Evolutionary conservation across 345 rosid species (phyloP).

Genomic region (Pelargonium nanum): DNA sequence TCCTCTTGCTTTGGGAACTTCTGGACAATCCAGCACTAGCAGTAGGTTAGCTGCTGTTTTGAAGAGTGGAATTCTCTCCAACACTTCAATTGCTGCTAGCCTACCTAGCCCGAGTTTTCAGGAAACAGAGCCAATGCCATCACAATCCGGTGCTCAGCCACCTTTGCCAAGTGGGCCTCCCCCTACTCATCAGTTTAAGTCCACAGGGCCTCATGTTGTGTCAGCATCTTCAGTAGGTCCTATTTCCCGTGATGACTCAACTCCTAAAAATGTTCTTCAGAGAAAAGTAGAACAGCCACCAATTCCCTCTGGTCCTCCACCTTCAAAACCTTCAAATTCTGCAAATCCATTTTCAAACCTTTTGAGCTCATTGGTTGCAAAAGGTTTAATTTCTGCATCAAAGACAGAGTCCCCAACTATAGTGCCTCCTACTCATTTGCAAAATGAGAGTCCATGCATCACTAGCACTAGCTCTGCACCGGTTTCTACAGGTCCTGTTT

Average conservation of each 20-base stretch:
- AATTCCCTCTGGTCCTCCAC: not conserved
- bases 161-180: conserved; percentile 15
- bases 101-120: conserved; percentile 21
- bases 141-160: conserved; percentile 24
- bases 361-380: conserved; percentile 87
- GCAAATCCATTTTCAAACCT: conserved; percentile 63
- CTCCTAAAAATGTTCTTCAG: conserved; percentile 22
- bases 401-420: conserved; percentile 19
- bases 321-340: conserved; percentile 12
- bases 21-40: conserved; percentile 44
- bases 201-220: conserved; percentile 15
- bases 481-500: conserved; percentile 29
- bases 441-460: conserved; percentile 27
- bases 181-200: conserved; percentile 15
- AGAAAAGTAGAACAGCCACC: conserved; percentile 12
- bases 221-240: conserved; percentile 23
- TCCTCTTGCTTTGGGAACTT: conserved; percentile 18
- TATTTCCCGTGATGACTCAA: conserved; percentile 23
- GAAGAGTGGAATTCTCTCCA: conserved; percentile 63
- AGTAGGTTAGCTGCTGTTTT: conserved; percentile 65
- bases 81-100: conserved; percentile 18
- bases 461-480: conserved; percentile 21
- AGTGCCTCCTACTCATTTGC: conserved; percentile 6
- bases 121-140: conserved; percentile 21
- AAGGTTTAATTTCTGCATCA: conserved; percentile 81